Base-by-base conservation (phyloP, 345 rosid genomes). In the Dipteronia dyeriana region DNA sequence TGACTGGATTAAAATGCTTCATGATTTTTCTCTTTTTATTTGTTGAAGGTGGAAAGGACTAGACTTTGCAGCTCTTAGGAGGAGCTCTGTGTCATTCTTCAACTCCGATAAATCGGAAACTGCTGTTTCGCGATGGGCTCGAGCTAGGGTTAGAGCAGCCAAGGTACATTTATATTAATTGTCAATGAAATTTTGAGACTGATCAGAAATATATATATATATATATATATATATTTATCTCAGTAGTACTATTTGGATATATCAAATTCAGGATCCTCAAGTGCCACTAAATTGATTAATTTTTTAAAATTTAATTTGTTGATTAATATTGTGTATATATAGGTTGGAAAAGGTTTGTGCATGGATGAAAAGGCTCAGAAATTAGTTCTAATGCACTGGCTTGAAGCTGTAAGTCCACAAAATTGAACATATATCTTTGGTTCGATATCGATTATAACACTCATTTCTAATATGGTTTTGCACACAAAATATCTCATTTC, bases 331-430 rank as follows among this genome's bases (percentile, higher is more conserved):
- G 65, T 31, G 65, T 34, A 34, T 34, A 29, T 29, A 29, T 1
- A 88, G 91, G 75, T 87, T 10, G 92, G 89, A 63, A 87, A 87
- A 73, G 90, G 92, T 34, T 72, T 85, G 68, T 84, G 79, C 66
- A 87, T 85, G 81, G 81, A 82, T 69, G 83, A 85, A 2, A 88
- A 86, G 79, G 92, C 90, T 51, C 82, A 74, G 78, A 77, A 82
- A 60, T 77, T 89, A 69, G 90, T 83, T 62, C 75, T 80, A 51
- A 68, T 66, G 20, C 90, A 87, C 53, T 89, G 90, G 92, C 92
- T 89, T 45, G 92, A 89, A 84, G 92, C 87, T 17, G 92, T 87
- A 74, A 82, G 90, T 67, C 19, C 39, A 5, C 23, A 12, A 34
- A 34, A 34, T 4, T 34, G 1, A 34, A 34, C 38, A 34, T 26